Base-by-base conservation (phyloP, 805 yeast species). In the Yarrowia sp. region DNA sequence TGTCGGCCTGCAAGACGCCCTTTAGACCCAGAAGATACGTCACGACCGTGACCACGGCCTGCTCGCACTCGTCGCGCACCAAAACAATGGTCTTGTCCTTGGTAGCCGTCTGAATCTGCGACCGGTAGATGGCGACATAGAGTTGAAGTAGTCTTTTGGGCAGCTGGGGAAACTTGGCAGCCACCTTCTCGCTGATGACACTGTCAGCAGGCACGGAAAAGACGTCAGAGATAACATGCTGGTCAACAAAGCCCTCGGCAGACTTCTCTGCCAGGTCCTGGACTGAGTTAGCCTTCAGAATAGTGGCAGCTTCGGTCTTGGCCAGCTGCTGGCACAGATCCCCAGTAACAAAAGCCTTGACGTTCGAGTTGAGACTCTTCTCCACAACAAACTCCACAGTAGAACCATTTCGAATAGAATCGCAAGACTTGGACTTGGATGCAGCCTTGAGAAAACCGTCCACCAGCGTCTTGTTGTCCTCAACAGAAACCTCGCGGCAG, bases 241-340 rank as follows among this genome's bases (percentile, higher is more conserved):
- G 58, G 42, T 51, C 58, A 6, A 51, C 58, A 35, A 51, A 51
- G 9, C 58, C 58, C 42, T 51, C 58, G 7, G 58, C 58, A 24
- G 58, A 51, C 42, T 51, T 51, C 2, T 51, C 58, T 0, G 58
- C 42, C 3, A 51, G 42, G 10, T 24, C 58, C 42, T 51, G 58
- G 21, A 51, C 58, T 8, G 58, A 33, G n/a, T 33, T 51, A 4
- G 29, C 32, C 42, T 51, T 51, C 18, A 51, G 24, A 24, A 51
- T 51, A 4, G 38, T 18, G 2, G 42, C 32, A 4, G 58, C 12
- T 21, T 33, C 58, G 16, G 58, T n/a, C 32, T 33, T 51, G 42
- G 42, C 42, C 24, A 51, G 42, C 29, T 33, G 31, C 13, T 33
- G 32, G 14, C 58, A 51, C 5, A 51, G 32, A 16, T 51, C 58